phyloP scores from a whole-genome alignment of 139 green algal genomes.

The Chlorella sp. region DNA sequence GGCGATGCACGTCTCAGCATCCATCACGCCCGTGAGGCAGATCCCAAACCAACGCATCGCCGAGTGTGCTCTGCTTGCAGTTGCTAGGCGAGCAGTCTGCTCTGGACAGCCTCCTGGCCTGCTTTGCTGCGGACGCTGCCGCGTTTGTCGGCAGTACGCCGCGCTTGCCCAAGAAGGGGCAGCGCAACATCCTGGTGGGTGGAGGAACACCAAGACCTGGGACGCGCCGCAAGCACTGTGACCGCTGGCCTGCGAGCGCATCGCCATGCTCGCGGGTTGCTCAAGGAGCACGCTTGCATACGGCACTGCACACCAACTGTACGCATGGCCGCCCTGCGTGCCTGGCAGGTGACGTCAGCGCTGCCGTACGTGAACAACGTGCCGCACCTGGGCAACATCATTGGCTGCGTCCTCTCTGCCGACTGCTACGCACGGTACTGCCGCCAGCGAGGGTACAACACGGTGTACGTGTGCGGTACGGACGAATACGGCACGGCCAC shows the following conservation, averaged over 20 bases:
- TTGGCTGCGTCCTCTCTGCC: constrained; percentile 92
- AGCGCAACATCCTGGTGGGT: constrained; percentile 51
- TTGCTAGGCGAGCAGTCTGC: background rate
- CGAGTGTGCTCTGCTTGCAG: background rate
- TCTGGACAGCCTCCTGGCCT: constrained; percentile 7
- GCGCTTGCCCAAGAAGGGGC: constrained; percentile 41
- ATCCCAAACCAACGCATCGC: background rate
- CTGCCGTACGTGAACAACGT: constrained; percentile 99
- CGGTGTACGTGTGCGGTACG: constrained; percentile 93
- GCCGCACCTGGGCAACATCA: constrained; percentile 98
- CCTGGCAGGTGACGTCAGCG: constrained; percentile 77
- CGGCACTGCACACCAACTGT: background rate
- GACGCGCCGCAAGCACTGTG: background rate
- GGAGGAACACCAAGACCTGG: background rate
- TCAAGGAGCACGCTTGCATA: background rate
- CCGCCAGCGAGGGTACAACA: constrained; percentile 80
- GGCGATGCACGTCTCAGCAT: background rate
- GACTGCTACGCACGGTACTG: constrained; percentile 92
- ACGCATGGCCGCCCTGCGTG: background rate
- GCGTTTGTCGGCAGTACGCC: constrained; percentile 18
- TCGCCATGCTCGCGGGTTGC: background rate
- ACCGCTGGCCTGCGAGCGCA: background rate
- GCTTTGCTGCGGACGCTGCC: constrained; percentile 32
- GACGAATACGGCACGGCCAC: constrained; percentile 99
- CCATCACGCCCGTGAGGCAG: background rate